Evolutionary conservation across 805 yeast genomes (phyloP).

Genomic region (Suhomyces emberorum): DNA sequence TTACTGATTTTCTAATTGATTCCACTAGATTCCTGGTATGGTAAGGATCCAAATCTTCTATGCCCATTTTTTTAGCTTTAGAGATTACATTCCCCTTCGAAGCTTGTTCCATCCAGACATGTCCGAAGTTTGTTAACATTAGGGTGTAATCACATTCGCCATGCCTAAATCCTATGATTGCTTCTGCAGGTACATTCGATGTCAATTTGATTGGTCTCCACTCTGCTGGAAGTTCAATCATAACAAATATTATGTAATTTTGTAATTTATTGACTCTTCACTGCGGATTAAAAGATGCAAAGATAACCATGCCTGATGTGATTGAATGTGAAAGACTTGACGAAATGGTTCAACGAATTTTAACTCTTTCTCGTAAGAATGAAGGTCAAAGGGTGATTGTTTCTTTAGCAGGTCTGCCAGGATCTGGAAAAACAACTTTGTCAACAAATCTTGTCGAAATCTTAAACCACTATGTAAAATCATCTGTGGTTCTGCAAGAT

Average conservation of each 20-base stretch:
- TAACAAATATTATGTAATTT: too few relatives aligned
- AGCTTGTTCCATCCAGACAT: constrained; percentile 27
- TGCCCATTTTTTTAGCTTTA: constrained; percentile 23
- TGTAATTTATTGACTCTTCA: too few relatives aligned
- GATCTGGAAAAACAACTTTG: constrained; percentile 78
- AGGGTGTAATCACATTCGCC: constrained; percentile 15
- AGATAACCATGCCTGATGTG: neutral
- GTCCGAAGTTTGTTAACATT: constrained; percentile 23
- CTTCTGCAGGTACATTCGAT: constrained; percentile 2
- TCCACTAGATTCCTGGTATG: neutral
- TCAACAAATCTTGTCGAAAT: constrained; percentile 44
- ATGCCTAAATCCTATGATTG: constrained; percentile 13
- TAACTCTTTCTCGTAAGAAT: constrained; percentile 9
- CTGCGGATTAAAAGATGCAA: too few relatives aligned
- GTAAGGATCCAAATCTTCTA: constrained; percentile 18
- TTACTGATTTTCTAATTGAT: neutral
- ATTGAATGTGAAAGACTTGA: neutral
- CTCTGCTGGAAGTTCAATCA: constrained; percentile 11
- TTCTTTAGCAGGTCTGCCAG: constrained; percentile 74
- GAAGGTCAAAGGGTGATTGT: constrained; percentile 43
- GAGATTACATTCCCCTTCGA: constrained; percentile 10
- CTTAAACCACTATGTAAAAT: constrained; percentile 15
- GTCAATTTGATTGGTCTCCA: constrained; percentile 10
- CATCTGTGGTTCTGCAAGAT: constrained; percentile 36
- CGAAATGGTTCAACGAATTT: neutral